These are phyloP conservation scores for Margaritispora aquatica DNA, from an alignment of 495 filamentous ascomycete genomes.

Conservation along the genomic window DNA sequence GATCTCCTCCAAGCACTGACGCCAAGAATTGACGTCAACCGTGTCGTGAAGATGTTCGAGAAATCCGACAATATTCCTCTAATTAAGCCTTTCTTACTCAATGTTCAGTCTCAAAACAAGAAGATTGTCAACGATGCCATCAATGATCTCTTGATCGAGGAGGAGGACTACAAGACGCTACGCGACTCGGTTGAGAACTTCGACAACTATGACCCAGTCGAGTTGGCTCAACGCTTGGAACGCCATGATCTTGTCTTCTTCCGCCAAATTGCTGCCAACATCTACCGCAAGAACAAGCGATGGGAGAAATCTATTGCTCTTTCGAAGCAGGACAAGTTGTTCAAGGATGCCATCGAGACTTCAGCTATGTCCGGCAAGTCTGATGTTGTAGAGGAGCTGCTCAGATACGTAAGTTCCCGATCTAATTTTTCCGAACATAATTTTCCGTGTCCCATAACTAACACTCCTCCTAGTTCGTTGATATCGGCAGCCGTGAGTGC, in stretches of 20 bases:
- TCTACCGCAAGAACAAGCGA: slow-evolving; percentile 99
- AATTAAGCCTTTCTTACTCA: slow-evolving; percentile 98
- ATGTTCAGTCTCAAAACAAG: slow-evolving; percentile 97
- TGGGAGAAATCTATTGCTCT: slow-evolving; percentile 99
- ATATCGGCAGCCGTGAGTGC: slow-evolving; percentile 98
- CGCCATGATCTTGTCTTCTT: slow-evolving; percentile 98
- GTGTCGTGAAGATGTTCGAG: slow-evolving; percentile 96
- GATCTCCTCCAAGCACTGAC: slow-evolving; percentile 92
- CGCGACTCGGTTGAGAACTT: slow-evolving; percentile 97
- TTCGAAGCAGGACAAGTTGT: slow-evolving; percentile 98
- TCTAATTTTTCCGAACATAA: background rate
- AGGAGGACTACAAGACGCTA: slow-evolving; percentile 98
- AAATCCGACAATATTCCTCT: slow-evolving; percentile 97
- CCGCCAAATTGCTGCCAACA: slow-evolving; percentile 95
- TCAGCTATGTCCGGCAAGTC: slow-evolving; percentile 87
- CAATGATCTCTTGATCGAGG: slow-evolving; percentile 96
- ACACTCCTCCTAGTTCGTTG: slow-evolving; percentile 72
- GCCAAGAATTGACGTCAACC: slow-evolving; percentile 92
- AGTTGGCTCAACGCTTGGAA: slow-evolving; percentile 91
- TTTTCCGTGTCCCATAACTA: slow-evolving; percentile 21
- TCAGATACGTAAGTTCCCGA: slow-evolving; percentile 80
- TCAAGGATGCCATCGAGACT: slow-evolving; percentile 99
- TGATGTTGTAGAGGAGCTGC: slow-evolving; percentile 90
- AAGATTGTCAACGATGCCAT: slow-evolving; percentile 95
- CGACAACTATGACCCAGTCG: slow-evolving; percentile 96